phyloP scores from a whole-genome alignment of 108 stramenopile species.

The Skeletonema costatum region DNA sequence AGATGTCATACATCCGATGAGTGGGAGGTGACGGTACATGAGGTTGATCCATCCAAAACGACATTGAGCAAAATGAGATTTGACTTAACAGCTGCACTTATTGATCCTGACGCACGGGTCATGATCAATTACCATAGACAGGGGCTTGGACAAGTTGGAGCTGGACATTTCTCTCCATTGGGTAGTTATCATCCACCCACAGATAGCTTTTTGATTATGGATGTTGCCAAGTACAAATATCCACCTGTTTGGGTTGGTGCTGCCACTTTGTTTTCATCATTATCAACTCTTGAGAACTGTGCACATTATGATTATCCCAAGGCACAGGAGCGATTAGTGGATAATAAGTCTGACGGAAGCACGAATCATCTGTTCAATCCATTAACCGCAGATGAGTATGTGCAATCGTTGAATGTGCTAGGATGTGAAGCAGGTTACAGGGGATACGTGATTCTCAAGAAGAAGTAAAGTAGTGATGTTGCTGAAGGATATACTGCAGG shows the following conservation, averaged over 20 bases:
- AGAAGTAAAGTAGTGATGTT: neutral
- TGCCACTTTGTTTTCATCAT: constrained; percentile 60
- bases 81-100: constrained; percentile 58
- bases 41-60: constrained; percentile 41
- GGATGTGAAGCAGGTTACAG: constrained; percentile 55
- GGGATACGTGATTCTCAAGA: constrained; percentile 61
- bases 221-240: constrained; percentile 98
- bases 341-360: neutral
- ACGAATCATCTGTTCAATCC: constrained; percentile 10
- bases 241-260: constrained; percentile 93
- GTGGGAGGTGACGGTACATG: constrained; percentile 43
- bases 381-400: constrained; percentile 22
- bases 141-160: constrained; percentile 80
- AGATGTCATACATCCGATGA: constrained; percentile 59
- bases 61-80: constrained; percentile 48
- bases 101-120: constrained; percentile 59
- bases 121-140: constrained; percentile 75
- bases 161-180: constrained; percentile 93
- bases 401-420: constrained; percentile 23
- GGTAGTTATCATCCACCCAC: constrained; percentile 75
- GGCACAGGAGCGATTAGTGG: constrained; percentile 34
- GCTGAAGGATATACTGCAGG: neutral
- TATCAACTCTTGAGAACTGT: constrained; percentile 73
- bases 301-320: constrained; percentile 51
- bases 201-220: constrained; percentile 93